Conservation (phyloP, 2,329 filamentous ascomycete genomes). For the Fusarium agapanthi region DNA sequence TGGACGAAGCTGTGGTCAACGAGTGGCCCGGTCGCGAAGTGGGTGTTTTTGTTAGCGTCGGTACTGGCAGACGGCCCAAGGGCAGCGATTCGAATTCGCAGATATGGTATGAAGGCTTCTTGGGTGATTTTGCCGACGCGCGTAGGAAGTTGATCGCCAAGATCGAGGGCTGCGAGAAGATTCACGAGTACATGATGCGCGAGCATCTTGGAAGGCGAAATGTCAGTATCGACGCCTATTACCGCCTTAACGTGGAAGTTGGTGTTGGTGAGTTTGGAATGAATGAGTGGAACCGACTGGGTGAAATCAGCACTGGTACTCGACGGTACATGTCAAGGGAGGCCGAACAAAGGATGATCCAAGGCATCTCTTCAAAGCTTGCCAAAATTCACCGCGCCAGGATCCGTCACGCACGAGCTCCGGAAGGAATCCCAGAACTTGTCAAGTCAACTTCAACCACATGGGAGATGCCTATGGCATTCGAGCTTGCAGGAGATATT, state of each 20-base stretch:
- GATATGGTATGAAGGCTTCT: conserved; percentile 92
- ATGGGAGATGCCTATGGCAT: conserved; percentile 57
- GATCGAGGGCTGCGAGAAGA: conserved; percentile 94
- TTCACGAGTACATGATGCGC: conserved; percentile 84
- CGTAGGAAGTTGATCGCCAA: conserved; percentile 84
- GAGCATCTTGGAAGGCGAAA: conserved; percentile 80
- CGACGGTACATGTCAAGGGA: conserved; percentile 80
- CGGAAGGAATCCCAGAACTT: conserved; percentile 54
- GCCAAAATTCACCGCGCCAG: conserved; percentile 85
- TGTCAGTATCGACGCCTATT: conserved; percentile 91
- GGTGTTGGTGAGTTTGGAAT: conserved; percentile 97
- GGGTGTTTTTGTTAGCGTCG: conserved; percentile 90
- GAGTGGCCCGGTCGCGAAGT: conserved; percentile 96
- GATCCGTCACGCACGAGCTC: conserved; percentile 66
- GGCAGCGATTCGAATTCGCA: conserved; percentile 74
- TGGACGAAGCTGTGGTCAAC: conserved; percentile 91
- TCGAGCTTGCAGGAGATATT: conserved; percentile 67
- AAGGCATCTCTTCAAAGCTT: conserved; percentile 80
- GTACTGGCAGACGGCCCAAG: conserved; percentile 84
- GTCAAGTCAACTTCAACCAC: conserved; percentile 54
- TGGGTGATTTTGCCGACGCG: conserved; percentile 93
- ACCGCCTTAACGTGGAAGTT: conserved; percentile 94
- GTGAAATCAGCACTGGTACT: conserved; percentile 93
- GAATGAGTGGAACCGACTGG: conserved; percentile 97
- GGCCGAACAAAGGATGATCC: conserved; percentile 79